Evolutionary conservation across 345 rosid genomes (phyloP), one percentile per base, ranked within the genome.

Genomic region (Citrus reticulata): DNA sequence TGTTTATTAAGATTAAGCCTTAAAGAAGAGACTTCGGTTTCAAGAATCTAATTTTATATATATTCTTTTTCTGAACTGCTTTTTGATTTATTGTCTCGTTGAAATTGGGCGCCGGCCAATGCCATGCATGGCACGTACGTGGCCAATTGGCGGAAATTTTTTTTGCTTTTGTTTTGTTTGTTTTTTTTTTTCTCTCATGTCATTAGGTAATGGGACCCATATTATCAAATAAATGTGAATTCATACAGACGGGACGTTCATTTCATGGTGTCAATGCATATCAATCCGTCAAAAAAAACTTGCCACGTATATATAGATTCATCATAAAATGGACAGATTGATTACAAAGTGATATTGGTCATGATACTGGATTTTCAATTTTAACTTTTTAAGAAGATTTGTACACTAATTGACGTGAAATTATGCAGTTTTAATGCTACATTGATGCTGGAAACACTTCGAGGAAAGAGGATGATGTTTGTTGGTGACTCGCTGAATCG

Each of bases 391-490:
- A 32, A 2, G 25, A 65, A 65, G 42, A 65, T 34, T 65, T 46
- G 51, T 3, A 46, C 51, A 46, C 2, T 11, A 46, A 13, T 11
- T 46, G 51, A 46, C 51, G 0, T 11, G 13, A 46, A 11, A 42
- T 16, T 20, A 2, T 57, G 72, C 88, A 97, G 98, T 6, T 97
- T 97, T 76, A 94, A 97, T 66, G 98, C 97, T 1, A 86, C 97
- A 14, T 73, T 93, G 81, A 89, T 97, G 97, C 84, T 97, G 7
- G 99, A 97, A 81, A 84, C 89, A 9, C 68, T 97, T 51, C 65
- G 97, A 81, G 97, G 95, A 70, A 97, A 97, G 87, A 89, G 97
- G 68, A 93, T 97, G 98, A 89, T 97, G 98, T 97, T 80, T 60
- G 96, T 89, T 2, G 99, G 99, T 9, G 98, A 97, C 84, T 97